Evolutionary conservation across 129 eudicot species (phyloP), one percentile per base, ranked within the genome.

Genomic region (Flaveria robusta): DNA sequence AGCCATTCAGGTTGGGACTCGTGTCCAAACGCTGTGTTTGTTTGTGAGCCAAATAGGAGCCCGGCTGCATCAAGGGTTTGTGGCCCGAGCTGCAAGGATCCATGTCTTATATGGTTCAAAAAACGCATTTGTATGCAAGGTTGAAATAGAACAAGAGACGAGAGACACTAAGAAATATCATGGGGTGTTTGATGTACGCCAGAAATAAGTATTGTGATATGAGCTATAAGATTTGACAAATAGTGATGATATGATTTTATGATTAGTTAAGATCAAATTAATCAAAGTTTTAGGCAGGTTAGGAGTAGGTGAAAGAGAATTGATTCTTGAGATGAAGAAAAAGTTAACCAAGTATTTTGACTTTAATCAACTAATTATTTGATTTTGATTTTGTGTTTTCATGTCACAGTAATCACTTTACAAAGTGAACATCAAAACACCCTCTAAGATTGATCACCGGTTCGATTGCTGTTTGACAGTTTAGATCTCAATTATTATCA

Each of bases 1-100:
- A 95, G 90, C 96, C 97, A 95, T 80, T 88, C 97, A 1, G 92
- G 83, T 63, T 91, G 89, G 24, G 90, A 37, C 79, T 84, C 91
- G 66, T 84, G 91, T 66, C 83, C 84, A 58, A 87, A 87, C 45
- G 87, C 95, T 68, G 89, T 81, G 70, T 89, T 76, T 22, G 88
- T 74, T 82, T 89, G 91, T 51, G 92, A 60, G 37, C 94, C 91
- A 56, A 77, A 95, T 66, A 91, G 63, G 78, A 95, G 82, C 26
- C 87, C 88, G 20, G 83, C 75, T 31, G 91, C 85, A 88, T 91
- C 96, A 45, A 86, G 84, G 52, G 93, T 45, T 66, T 88, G 88
- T 29, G 86, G 72, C 23, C 84, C 86, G 23, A 90, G 91, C 98
- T 88, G 82, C 71, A 70, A 78, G 72, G 79, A 73, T 55, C 42